phyloP scores from a whole-genome alignment of 306 rosid species.

The Glycine latifolia region DNA sequence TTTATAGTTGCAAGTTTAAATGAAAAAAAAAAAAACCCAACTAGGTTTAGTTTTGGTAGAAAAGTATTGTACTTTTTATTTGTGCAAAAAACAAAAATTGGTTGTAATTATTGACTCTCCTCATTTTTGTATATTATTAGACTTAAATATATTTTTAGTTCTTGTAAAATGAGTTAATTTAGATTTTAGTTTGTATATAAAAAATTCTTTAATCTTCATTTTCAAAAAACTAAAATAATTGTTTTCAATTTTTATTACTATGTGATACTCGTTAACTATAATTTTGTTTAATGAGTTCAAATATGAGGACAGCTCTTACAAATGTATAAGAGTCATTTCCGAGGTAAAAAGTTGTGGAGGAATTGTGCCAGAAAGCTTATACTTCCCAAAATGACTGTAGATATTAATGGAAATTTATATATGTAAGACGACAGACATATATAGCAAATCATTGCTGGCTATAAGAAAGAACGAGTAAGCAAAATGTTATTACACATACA shows the following conservation, averaged over 20 bases:
- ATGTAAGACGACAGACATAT: not conserved
- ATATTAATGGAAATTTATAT: not conserved
- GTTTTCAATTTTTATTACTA: too few relatives aligned
- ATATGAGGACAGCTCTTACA: not conserved
- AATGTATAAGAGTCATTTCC: conserved; percentile 3
- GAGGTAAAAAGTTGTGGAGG: conserved; percentile 7
- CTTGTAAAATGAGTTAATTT: too few relatives aligned
- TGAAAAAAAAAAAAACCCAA: not conserved
- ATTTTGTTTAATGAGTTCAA: too few relatives aligned
- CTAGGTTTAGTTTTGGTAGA: too few relatives aligned
- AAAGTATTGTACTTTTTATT: too few relatives aligned
- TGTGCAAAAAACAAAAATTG: not conserved
- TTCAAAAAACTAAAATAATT: too few relatives aligned
- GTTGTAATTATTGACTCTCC: not conserved
- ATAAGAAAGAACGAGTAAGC: not conserved
- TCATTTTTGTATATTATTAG: not conserved
- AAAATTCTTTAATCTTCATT: too few relatives aligned
- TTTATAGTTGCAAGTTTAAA: not conserved
- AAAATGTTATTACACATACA: not conserved
- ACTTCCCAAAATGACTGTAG: conserved; percentile 11
- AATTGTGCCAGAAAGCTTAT: conserved; percentile 1
- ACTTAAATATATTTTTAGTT: too few relatives aligned
- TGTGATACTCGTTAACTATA: too few relatives aligned
- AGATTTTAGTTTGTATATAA: too few relatives aligned
- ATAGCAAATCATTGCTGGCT: not conserved